Base-by-base conservation (phyloP, 2,329 filamentous ascomycete genomes). In the Aspergillus pseudonomiae region DNA sequence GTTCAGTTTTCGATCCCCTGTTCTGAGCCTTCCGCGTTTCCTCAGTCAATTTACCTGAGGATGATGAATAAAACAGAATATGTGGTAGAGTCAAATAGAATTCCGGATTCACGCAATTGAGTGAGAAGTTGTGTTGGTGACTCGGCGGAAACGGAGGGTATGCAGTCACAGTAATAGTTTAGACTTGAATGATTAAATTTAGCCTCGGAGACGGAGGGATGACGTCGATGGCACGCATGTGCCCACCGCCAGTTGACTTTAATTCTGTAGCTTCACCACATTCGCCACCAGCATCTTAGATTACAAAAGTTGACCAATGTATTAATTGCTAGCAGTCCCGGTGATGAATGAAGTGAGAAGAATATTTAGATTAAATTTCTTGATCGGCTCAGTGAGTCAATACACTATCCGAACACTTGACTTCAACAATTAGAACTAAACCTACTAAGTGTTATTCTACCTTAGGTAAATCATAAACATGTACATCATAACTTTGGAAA, bases 401-500 rank as follows among this genome's bases (percentile, higher is more conserved):
- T 28, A 5, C 41, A 46, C 21, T 21, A 12, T n/a, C 5, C n/a
- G 9, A 46, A 24, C 10, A 14, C 45, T 28, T 14, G 45, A 41
- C 24, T 48, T 3, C 24, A 48, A 48, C 12, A 7, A 48, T 28
- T 28, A 48, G 24, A 48, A 26, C 24, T 48, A 48, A 46, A 10
- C n/a, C n/a, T 46, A 46, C 24, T n/a, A 10, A 39, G 14, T 39
- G 10, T 14, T 36, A 39, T 39, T n/a, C 34, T 39, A 28, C 36
- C 12, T 26, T 39, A 55, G 52, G 52, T 39, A 32, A 39, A 39
- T 55, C 21, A 30, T 60, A 54, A 57, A 36, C 34, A 55, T 63
- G 30, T 48, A 62, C 58, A 59, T 58, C 59, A 57, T 43, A 46
- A 60, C 24, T 28, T 48, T 50, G 28, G 41, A 61, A 61, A 19